These are phyloP conservation scores for Aphanomyces cochlioides DNA, from an alignment of 352 stramenopile genomes.

Conservation along the genomic window DNA sequence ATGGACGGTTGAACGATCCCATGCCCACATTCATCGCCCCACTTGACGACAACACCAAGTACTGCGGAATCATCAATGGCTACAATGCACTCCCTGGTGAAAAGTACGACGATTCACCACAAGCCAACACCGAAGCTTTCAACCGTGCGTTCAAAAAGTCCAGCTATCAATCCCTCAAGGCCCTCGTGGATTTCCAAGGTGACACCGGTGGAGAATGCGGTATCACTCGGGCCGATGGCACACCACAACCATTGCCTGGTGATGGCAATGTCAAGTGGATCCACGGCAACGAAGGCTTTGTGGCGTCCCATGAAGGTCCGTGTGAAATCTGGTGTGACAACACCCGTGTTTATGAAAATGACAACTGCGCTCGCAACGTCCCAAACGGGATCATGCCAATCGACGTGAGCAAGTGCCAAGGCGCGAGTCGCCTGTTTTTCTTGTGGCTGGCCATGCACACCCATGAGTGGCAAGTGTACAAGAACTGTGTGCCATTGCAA, in stretches of 20 bases:
- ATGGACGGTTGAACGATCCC: background rate
- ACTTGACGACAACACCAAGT: conserved; percentile 5
- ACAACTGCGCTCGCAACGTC: conserved; percentile 44
- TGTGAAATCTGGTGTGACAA: conserved; percentile 55
- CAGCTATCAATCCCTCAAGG: conserved; percentile 8
- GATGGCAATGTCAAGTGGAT: conserved; percentile 30
- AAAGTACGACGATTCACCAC: background rate
- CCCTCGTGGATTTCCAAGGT: background rate
- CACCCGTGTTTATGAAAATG: conserved; percentile 39
- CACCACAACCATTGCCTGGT: conserved; percentile 29
- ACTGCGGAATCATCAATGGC: conserved; percentile 9
- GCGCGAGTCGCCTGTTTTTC: conserved; percentile 33
- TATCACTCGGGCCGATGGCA: conserved; percentile 27
- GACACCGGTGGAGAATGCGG: conserved; percentile 29
- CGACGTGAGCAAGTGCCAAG: conserved; percentile 38
- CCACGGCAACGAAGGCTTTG: conserved; percentile 35
- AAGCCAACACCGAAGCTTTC: conserved; percentile 5
- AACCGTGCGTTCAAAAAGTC: conserved; percentile 1
- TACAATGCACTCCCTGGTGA: background rate
- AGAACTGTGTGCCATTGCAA: conserved; percentile 17
- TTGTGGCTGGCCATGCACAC: conserved; percentile 33
- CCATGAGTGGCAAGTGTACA: conserved; percentile 32
- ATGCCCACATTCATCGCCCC: conserved; percentile 1
- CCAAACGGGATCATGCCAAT: conserved; percentile 40
- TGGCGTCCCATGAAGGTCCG: conserved; percentile 39